phyloP scores from a whole-genome alignment of 208 protist species.

The Acanthamoeba healyi region DNA sequence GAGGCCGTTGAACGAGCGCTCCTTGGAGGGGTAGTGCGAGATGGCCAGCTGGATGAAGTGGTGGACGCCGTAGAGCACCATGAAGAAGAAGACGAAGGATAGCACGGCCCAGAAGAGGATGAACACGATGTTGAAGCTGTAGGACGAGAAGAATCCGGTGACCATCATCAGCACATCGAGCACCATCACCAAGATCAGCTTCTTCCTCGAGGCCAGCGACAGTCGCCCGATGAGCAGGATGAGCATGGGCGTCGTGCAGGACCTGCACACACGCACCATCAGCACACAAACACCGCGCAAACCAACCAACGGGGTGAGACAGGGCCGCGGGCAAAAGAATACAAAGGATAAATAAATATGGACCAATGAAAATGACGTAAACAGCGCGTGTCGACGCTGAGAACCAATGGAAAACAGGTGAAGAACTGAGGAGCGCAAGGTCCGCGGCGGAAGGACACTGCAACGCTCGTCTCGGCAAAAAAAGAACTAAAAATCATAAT shows the following conservation, averaged over 20 bases:
- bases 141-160: background rate
- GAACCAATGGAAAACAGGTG: background rate
- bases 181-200: background rate
- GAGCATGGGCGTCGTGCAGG: background rate
- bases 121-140: constrained; percentile 2
- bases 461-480: too few species aligned
- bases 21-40: background rate
- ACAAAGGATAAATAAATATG: too few species aligned
- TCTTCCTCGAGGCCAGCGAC: background rate
- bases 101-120: background rate
- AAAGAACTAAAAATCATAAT: too few species aligned
- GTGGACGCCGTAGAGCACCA: background rate
- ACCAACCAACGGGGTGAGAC: too few species aligned
- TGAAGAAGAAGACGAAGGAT: constrained; percentile 35
- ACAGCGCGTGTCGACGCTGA: too few species aligned
- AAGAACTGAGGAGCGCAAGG: background rate
- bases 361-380: too few species aligned
- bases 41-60: constrained; percentile 34
- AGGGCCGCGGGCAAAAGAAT: too few species aligned
- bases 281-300: too few species aligned
- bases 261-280: background rate
- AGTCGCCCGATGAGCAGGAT: background rate
- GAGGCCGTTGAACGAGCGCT: background rate
- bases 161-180: background rate
- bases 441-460: background rate